Conservation (phyloP, 2,329 filamentous ascomycete genomes). For the Nemania diffusa region DNA sequence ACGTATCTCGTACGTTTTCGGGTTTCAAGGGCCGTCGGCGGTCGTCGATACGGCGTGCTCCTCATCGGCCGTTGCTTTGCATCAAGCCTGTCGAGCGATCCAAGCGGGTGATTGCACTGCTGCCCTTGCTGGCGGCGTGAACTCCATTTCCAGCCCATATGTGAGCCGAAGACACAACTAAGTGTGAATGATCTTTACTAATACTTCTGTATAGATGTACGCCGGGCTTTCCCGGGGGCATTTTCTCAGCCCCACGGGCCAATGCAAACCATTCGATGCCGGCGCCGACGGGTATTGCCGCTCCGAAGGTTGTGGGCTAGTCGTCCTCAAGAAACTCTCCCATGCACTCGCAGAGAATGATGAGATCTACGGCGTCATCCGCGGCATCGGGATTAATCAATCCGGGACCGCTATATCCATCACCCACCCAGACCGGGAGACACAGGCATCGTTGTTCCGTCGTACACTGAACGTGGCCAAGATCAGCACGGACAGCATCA, state of each 20-base stretch:
- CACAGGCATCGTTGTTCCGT: no score
- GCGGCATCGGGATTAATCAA: slow-evolving; percentile 29
- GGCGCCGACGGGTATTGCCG: slow-evolving; percentile 34
- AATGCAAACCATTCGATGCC: slow-evolving; percentile 36
- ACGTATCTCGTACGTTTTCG: slow-evolving; percentile 35
- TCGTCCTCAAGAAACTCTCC: slow-evolving; percentile 28
- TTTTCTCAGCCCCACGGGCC: slow-evolving; percentile 31
- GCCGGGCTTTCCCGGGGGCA: slow-evolving; percentile 31
- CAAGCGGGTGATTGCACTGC: slow-evolving; percentile 24
- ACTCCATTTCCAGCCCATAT: slow-evolving; percentile 34
- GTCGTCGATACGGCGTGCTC: slow-evolving; percentile 34
- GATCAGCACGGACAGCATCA: no score
- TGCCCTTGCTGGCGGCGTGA: slow-evolving; percentile 30
- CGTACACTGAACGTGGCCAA: no score
- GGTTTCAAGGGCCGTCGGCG: slow-evolving; percentile 31
- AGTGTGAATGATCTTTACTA: no score
- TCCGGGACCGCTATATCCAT: slow-evolving; percentile 36
- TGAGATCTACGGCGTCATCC: slow-evolving; percentile 33
- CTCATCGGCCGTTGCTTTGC: slow-evolving; percentile 31
- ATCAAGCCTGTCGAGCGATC: slow-evolving; percentile 32
- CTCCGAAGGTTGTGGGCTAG: slow-evolving; percentile 32
- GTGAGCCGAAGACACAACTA: no score
- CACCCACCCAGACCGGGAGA: slow-evolving; percentile 35
- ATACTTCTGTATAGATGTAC: slow-evolving; percentile 32
- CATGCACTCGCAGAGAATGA: slow-evolving; percentile 33